Conservation (phyloP, 192 early-diverging fungal genomes). For the Entomortierella parvispora region DNA sequence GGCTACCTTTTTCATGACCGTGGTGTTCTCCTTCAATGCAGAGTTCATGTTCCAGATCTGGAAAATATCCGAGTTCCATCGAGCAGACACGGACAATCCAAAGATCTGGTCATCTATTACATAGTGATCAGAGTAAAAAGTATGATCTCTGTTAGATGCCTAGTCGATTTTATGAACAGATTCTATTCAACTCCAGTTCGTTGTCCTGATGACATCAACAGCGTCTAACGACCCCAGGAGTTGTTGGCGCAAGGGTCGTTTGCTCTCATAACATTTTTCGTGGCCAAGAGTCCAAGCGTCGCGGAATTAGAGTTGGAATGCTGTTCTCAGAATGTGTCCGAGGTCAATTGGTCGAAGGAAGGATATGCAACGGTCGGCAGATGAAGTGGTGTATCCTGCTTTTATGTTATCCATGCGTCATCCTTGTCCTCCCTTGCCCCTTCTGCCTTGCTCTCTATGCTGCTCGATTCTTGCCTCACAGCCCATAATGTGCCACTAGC, state of each 20-base stretch:
- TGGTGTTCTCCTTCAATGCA: conserved; percentile 34
- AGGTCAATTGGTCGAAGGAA: no score
- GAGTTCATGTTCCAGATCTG: conserved; percentile 62
- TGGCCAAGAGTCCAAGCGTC: no score
- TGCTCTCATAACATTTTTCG: no score
- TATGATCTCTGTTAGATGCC: no score
- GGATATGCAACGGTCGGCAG: not conserved
- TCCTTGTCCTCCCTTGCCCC: not conserved
- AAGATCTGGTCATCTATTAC: conserved; percentile 57
- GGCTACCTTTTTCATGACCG: conserved; percentile 54
- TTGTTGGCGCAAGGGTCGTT: no score
- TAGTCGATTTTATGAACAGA: no score
- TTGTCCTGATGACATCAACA: no score
- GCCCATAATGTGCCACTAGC: not conserved
- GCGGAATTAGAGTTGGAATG: no score
- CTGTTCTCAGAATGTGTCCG: no score
- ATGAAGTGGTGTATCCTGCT: not conserved
- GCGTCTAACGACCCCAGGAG: no score
- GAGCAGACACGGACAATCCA: conserved; percentile 56
- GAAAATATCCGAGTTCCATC: conserved; percentile 61
- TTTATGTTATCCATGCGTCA: not conserved
- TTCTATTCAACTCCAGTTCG: no score
- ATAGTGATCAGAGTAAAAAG: not conserved
- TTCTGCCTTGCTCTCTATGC: not conserved
- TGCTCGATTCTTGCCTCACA: no score